Percentiles rank a stretch among this genome's conserved stretches.
phyloP scores from a whole-genome alignment of 495 filamentous ascomycete species.

The Penicillium bialowiezense region DNA sequence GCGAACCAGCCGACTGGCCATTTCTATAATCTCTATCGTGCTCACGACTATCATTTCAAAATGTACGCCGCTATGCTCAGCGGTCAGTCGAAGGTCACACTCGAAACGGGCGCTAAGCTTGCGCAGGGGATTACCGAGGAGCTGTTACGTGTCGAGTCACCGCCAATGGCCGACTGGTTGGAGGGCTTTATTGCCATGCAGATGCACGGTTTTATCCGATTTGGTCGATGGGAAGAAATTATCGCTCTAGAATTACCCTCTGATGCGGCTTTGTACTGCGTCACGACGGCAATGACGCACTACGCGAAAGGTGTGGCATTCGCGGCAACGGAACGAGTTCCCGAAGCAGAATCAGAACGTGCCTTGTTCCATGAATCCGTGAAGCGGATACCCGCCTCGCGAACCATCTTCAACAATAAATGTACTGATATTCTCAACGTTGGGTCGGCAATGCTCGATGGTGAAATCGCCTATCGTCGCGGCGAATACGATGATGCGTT shows the following conservation, averaged over 20 bases:
- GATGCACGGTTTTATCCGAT: constrained; percentile 63
- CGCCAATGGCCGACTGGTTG: constrained; percentile 72
- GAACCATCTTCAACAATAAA: constrained; percentile 65
- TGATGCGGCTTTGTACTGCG: constrained; percentile 55
- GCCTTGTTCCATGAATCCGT: constrained; percentile 43
- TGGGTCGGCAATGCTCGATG: constrained; percentile 61
- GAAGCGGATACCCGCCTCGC: constrained; percentile 44
- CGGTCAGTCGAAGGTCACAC: constrained; percentile 51
- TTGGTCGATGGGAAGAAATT: constrained; percentile 63
- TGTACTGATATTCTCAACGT: constrained; percentile 58
- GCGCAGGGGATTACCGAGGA: constrained; percentile 56
- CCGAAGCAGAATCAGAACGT: constrained; percentile 45
- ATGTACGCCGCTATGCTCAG: constrained; percentile 73
- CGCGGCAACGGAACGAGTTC: constrained; percentile 49
- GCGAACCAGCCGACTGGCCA: constrained; percentile 47
- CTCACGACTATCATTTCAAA: constrained; percentile 64
- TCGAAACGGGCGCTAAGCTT: constrained; percentile 52
- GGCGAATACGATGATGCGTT: constrained; percentile 56
- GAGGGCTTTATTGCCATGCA: constrained; percentile 62
- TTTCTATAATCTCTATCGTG: constrained; percentile 67
- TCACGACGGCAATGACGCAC: constrained; percentile 60
- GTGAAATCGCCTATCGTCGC: constrained; percentile 64
- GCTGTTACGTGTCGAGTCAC: constrained; percentile 57
- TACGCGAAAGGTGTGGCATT: constrained; percentile 64
- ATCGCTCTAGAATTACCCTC: constrained; percentile 44